Evolutionary conservation across 140 eudicot genomes (phyloP), one percentile per base, ranked within the genome.

Genomic region (Ambrosia hybrid): DNA sequence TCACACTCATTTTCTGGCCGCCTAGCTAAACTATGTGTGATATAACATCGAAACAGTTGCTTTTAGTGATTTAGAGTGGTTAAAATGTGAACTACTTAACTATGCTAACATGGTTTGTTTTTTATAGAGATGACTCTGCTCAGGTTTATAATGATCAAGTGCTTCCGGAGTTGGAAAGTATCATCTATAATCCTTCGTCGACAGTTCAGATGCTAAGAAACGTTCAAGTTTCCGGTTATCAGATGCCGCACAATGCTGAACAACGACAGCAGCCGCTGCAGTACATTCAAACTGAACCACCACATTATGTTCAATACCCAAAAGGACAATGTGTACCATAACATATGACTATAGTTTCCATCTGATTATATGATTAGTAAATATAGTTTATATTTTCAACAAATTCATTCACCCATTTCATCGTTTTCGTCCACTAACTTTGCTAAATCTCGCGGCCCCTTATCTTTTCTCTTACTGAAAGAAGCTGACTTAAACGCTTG

Each of bases 261-360:
- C 89, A 83, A 60, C 75, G 66, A 59, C 92, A 78, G 55, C 86
- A 57, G 45, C 86, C 83, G 10, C 57, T 75, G 26, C 96, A 87
- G 16, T 87, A 85, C n/a, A 57, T 93, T 72, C 88, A 84, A 36
- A 68, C 97, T 1, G 89, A 80, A 64, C 16, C 86, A n/a, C 55
- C 85, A 8, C 89, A 79, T 62, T 90, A 93, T 78, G 37, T 85
- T 5, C 85, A 92, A 55, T 93, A 87, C 73, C 81, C 87, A 37
- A 63, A 83, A 6, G 82, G 84, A 43, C 21, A 15, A 36, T 17
- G 37, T 58, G 48, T 41, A 1, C 59, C 26, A 48, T 33, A 73
- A 85, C 9, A 43, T 2, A 6, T 41, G 59, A 53, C 34, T 56
- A 46, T 45, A n/a, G 21, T 63, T 17, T 21, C 11, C 51, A 15